A percentile compares a stretch with the other conserved stretches of the same genome.
Evolutionary conservation across 345 rosid genomes (phyloP).

Genomic region (Rhizophora apiculata): DNA sequence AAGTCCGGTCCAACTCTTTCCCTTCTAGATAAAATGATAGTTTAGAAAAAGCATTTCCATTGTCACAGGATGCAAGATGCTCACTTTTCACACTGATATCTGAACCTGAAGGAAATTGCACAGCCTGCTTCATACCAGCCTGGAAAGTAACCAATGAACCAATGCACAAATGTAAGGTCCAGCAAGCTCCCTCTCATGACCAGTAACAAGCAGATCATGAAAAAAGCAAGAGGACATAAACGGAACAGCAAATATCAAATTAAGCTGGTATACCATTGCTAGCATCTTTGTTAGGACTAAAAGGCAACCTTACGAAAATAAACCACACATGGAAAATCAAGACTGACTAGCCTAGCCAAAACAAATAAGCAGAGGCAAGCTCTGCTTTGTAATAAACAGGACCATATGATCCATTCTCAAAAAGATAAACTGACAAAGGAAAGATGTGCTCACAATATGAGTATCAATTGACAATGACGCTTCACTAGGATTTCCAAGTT

Average conservation of each 20-base stretch:
- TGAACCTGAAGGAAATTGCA: slow-evolving; percentile 26
- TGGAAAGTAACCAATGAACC: slow-evolving; percentile 14
- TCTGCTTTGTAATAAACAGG: background rate
- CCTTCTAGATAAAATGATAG: slow-evolving; percentile 71
- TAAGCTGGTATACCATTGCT: background rate
- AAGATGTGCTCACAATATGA: slow-evolving; percentile 27
- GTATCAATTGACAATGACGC: slow-evolving; percentile 21
- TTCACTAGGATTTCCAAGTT: slow-evolving; percentile 27
- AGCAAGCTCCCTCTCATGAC: background rate
- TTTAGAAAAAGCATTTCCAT: slow-evolving; percentile 35
- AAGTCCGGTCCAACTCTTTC: slow-evolving; percentile 45
- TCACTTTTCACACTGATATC: slow-evolving; percentile 20
- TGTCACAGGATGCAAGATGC: slow-evolving; percentile 30
- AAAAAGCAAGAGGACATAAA: background rate
- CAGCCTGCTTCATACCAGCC: slow-evolving; percentile 36
- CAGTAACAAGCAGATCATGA: background rate
- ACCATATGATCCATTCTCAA: background rate
- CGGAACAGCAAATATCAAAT: background rate
- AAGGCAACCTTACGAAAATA: no score
- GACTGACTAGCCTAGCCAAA: background rate
- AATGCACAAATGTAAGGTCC: background rate
- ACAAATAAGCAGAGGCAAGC: background rate
- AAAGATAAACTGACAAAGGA: background rate
- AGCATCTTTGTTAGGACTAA: background rate
- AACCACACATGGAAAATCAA: no score